A percentile compares a stretch with the other conserved stretches of the same genome.
Evolutionary conservation across 1,139 yeast genomes (phyloP).

Genomic region (Kodamaea plutei): DNA sequence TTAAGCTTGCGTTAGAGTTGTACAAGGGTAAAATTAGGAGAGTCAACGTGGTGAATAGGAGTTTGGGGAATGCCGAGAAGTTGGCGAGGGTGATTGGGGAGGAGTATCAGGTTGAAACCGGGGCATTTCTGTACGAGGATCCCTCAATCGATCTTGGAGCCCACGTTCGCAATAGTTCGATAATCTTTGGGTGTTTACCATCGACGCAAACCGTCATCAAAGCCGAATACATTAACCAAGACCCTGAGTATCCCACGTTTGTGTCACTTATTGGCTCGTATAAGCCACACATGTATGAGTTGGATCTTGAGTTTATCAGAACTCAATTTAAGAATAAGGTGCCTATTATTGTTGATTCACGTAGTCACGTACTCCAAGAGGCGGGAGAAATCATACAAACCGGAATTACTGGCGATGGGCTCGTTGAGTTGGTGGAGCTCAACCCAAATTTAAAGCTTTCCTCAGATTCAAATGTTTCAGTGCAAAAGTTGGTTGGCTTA

Average conservation of each 20-base stretch:
- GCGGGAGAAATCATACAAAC: slow-evolving; percentile 62
- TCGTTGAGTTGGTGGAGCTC: slow-evolving; percentile 46
- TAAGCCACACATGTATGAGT: slow-evolving; percentile 65
- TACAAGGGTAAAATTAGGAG: slow-evolving; percentile 30
- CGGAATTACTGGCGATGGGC: slow-evolving; percentile 27
- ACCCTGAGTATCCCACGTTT: slow-evolving; percentile 31
- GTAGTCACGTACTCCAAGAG: slow-evolving; percentile 52
- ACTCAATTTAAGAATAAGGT: slow-evolving; percentile 21
- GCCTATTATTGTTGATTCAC: slow-evolving; percentile 58
- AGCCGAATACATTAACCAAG: slow-evolving; percentile 28
- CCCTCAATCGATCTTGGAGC: slow-evolving; percentile 10
- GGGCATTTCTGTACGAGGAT: slow-evolving; percentile 19
- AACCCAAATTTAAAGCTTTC: slow-evolving; percentile 4
- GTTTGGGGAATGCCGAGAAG: slow-evolving; percentile 36
- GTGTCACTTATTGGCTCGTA: slow-evolving; percentile 65
- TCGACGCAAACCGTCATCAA: slow-evolving; percentile 46
- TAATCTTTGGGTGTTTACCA: slow-evolving; percentile 60
- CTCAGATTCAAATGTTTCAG: slow-evolving; percentile 24
- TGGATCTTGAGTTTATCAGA: slow-evolving; percentile 43
- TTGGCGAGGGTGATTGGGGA: slow-evolving; percentile 22
- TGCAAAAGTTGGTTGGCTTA: slow-evolving; percentile 56
- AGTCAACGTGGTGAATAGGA: slow-evolving; percentile 48
- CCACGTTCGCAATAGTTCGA: slow-evolving; percentile 27
- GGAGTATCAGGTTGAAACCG: slow-evolving; percentile 23
- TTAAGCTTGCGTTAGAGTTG: slow-evolving; percentile 40